Evolutionary conservation across 495 filamentous ascomycete species (phyloP).

Genomic region (Saxophila tyrrhenica): DNA sequence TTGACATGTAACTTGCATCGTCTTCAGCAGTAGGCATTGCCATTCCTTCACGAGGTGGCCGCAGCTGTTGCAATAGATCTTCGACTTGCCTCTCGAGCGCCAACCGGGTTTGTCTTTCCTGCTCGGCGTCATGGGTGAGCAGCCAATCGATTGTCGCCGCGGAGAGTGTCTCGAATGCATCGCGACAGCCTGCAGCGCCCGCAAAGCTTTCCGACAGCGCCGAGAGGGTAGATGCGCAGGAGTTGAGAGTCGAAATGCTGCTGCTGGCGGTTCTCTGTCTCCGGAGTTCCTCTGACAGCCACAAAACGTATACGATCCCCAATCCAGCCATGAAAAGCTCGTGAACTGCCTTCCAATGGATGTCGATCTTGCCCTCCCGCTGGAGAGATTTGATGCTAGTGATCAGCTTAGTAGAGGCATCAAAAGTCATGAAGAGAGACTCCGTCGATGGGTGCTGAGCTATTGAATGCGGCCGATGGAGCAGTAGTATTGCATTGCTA

Average conservation of each 20-base stretch:
- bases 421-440: not conserved
- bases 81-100: not conserved
- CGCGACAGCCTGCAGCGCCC: not conserved
- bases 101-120: not conserved
- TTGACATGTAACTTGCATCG: not conserved
- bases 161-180: not conserved
- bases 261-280: not conserved
- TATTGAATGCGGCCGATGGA: not conserved
- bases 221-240: not conserved
- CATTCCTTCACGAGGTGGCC: not conserved
- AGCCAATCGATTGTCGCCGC: not conserved
- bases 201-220: not conserved
- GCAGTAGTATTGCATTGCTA: not conserved
- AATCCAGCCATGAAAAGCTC: not conserved
- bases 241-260: not conserved
- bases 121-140: not conserved
- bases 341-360: not conserved
- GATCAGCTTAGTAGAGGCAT: not conserved
- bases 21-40: not conserved
- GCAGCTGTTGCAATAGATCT: not conserved
- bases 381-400: not conserved
- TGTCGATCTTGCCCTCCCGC: not conserved
- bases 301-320: not conserved
- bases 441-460: not conserved
- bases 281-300: not conserved